These are phyloP conservation scores for Aeminium ludgeri DNA, from an alignment of 495 filamentous ascomycete species.

Conservation along the genomic window DNA sequence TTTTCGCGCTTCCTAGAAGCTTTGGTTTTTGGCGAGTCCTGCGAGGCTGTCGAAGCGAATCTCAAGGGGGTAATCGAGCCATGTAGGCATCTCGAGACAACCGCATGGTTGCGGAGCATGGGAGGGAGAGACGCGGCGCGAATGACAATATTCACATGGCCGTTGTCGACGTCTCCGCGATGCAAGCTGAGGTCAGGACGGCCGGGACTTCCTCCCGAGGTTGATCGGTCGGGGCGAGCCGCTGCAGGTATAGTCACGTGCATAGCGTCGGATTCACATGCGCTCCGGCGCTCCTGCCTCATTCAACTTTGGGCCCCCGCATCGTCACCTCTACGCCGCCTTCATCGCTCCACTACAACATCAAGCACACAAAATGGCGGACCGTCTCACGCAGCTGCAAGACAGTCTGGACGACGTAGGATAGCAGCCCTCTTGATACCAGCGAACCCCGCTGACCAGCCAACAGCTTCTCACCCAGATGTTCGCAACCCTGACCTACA, in stretches of 20 bases:
- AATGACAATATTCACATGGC: neutral
- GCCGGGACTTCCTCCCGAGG: too few relatives aligned
- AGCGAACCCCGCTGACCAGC: neutral
- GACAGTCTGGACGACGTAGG: slow-evolving; percentile 79
- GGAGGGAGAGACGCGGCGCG: neutral
- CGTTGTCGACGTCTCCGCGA: neutral
- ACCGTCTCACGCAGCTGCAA: slow-evolving; percentile 85
- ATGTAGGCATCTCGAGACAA: neutral
- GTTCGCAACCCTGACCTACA: slow-evolving; percentile 69
- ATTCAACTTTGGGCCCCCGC: too few relatives aligned
- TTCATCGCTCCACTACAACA: neutral
- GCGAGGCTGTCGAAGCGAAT: neutral
- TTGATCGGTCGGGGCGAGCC: slow-evolving; percentile 1
- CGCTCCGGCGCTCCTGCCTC: too few relatives aligned
- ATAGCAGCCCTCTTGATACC: neutral
- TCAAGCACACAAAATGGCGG: slow-evolving; percentile 64
- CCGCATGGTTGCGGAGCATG: slow-evolving; percentile 8
- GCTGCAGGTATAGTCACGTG: slow-evolving; percentile 2
- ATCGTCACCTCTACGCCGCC: neutral
- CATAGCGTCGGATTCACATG: neutral
- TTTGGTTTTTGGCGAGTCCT: neutral
- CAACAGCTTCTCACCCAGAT: slow-evolving; percentile 73
- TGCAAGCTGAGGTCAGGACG: too few relatives aligned
- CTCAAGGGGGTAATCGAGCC: too few relatives aligned
- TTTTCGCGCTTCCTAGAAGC: too few relatives aligned